Base-by-base conservation (phyloP, 2,329 filamentous ascomycete species). In the Botrytis porri region DNA sequence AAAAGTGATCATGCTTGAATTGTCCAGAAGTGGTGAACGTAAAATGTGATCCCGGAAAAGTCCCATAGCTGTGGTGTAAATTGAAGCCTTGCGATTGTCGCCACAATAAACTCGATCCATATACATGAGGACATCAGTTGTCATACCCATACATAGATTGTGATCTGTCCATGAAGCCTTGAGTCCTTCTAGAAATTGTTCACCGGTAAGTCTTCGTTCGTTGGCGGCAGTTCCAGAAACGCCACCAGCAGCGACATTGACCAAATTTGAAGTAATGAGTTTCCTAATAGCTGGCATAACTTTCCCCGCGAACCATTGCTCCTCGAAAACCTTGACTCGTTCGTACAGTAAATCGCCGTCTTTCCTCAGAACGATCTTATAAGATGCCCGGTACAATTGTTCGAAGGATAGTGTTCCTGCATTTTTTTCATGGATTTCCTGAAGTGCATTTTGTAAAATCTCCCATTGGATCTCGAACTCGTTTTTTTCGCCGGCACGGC, bases 71-170 rank as follows among this genome's bases (percentile, higher is more conserved):
- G 92, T 89, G 22, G 91, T 88, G 80, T 95, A 98, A 71, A 98
- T 96, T 0, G 92, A 92, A 0, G 93, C 91, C 74, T 88, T 87
- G 9, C 89, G 87, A 74, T 90, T 88, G 75, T 97, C 94, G 51
- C 90, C 86, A 67, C 90, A 92, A 79, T 93, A 94, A 41, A 95
- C 91, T 67, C 94, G 92, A 80, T 99, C 95, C 86, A 99, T 93
- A 80, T 98, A 98, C 94, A 98, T 98, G 69, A 98, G 86, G 45
- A 98, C 94, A 81, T 98, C 96, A 6, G 95, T 94, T 69, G 94
- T 91, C 95, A 98, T 98, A 80, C 94, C 94, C 93, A 97, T 97
- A 62, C 93, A 95, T 73, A 93, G 88, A 80, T 95, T 93, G 80
- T 99, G 95, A 75, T 97, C 92, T 74, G 94, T 89, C 94, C 95